phyloP scores from a whole-genome alignment of 1,139 yeast genomes.

The Kodamaea suecica region DNA sequence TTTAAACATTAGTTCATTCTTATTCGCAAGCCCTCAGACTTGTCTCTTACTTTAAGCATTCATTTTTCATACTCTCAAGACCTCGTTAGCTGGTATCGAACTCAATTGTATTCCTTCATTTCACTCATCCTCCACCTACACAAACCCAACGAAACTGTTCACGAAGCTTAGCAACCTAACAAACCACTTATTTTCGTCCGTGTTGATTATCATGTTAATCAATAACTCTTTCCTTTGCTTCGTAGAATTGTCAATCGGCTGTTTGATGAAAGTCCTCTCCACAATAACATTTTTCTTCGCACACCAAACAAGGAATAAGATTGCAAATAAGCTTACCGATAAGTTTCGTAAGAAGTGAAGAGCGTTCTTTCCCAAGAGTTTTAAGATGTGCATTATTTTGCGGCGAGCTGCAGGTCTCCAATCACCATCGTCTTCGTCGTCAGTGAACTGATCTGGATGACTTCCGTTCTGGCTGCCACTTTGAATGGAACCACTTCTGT shows the following conservation, averaged over 20 bases:
- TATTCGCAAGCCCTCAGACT: too few species aligned
- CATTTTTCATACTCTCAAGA: neutral
- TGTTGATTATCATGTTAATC: conserved; percentile 44
- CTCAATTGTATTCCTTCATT: neutral
- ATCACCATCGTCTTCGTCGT: conserved; percentile 17
- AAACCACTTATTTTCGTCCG: conserved; percentile 48
- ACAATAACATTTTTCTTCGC: conserved; percentile 42
- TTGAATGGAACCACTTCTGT: conserved; percentile 1
- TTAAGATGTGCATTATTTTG: conserved; percentile 23
- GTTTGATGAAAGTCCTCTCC: conserved; percentile 37
- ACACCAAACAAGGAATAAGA: conserved; percentile 44
- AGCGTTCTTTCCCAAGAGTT: conserved; percentile 28
- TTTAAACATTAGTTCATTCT: too few species aligned
- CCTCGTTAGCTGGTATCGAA: neutral
- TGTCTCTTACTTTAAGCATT: too few species aligned
- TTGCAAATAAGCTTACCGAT: conserved; percentile 36
- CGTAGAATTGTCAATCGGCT: conserved; percentile 22
- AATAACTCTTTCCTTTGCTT: conserved; percentile 37
- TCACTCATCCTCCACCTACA: conserved; percentile 15
- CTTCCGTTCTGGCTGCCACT: conserved; percentile 3
- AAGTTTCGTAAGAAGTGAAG: conserved; percentile 35
- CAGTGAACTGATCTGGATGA: conserved; percentile 5
- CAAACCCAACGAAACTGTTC: conserved; percentile 47
- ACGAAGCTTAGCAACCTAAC: conserved; percentile 37
- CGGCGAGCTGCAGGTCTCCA: conserved; percentile 25